Percentiles rank a stretch among this genome's conserved stretches.
Evolutionary conservation across 108 stramenopile genomes (phyloP).

Genomic region (Halocafeteria seosinensis): DNA sequence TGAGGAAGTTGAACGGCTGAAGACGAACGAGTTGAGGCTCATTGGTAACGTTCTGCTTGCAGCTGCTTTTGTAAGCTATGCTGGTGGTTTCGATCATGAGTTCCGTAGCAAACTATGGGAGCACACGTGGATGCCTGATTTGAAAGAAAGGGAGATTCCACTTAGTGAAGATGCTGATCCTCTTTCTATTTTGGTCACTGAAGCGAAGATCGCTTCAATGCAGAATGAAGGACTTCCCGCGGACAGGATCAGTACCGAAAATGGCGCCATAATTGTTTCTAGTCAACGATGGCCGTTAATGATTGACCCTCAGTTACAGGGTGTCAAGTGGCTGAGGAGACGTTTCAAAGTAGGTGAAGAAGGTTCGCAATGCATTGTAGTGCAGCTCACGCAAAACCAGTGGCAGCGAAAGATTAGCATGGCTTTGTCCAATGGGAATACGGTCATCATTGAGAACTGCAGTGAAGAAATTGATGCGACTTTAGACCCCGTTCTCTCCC

Average conservation of each 20-base stretch:
- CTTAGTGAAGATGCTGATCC: slow-evolving; percentile 57
- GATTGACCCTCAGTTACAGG: slow-evolving; percentile 59
- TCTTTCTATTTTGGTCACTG: slow-evolving; percentile 54
- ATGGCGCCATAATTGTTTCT: slow-evolving; percentile 62
- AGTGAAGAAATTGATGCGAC: slow-evolving; percentile 67
- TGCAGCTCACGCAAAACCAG: slow-evolving; percentile 58
- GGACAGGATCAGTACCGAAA: slow-evolving; percentile 65
- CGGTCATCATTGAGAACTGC: slow-evolving; percentile 68
- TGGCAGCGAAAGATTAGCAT: slow-evolving; percentile 49
- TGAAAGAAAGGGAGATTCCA: slow-evolving; percentile 48
- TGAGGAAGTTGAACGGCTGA: slow-evolving; percentile 52
- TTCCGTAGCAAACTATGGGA: slow-evolving; percentile 54
- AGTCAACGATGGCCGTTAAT: slow-evolving; percentile 70
- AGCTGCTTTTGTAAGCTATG: slow-evolving; percentile 68
- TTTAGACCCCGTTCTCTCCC: slow-evolving; percentile 61
- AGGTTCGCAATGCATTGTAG: slow-evolving; percentile 24
- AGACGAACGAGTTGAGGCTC: slow-evolving; percentile 39
- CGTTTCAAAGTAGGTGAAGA: slow-evolving; percentile 36
- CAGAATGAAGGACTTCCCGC: slow-evolving; percentile 64
- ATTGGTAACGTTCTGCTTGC: slow-evolving; percentile 72
- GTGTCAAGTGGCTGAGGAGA: slow-evolving; percentile 64
- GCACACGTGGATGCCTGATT: slow-evolving; percentile 49
- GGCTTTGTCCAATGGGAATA: slow-evolving; percentile 56
- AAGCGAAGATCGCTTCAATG: slow-evolving; percentile 57
- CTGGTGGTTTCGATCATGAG: slow-evolving; percentile 65